Base-by-base conservation (phyloP, 2,329 filamentous ascomycete species). In the Talaromyces marneffei region DNA sequence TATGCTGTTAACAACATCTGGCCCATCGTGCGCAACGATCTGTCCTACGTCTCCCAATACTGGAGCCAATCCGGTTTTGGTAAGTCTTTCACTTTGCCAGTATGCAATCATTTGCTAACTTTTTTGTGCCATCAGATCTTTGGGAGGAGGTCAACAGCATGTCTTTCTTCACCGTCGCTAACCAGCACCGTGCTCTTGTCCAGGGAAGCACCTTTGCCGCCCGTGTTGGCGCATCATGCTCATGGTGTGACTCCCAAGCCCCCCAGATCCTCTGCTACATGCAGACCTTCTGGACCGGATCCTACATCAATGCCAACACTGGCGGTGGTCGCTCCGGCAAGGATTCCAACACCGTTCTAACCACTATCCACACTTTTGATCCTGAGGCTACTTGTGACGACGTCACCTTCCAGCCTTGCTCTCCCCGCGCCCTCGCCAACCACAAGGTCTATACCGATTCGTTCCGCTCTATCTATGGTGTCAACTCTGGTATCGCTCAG, bases 121-220 rank as follows among this genome's bases (percentile, higher is more conserved):
- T 50, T 55, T 35, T 18, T n/a, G n/a, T n/a, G 39, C 44, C 23
- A 6, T 50, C 33, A 69, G 70, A 95, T 72, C 81, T 95, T 2
- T 94, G 91, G 91, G 91, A 94, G 72, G 91, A 94, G 72, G 84
- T 92, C 14, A 78, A 80, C 25, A 88, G 89, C 42, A 87, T 84
- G 23, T 92, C 89, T 0, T 94, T 92, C 79, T 95, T 93, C 75
- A 94, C 90, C 1, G 77, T 86, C 33, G 84, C 85, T 2, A 82
- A 83, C 42, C 85, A 89, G 63, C 86, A 93, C 71, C 85, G 90
- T 66, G 82, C 86, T 68, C 70, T 82, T 64, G 74, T 80, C 1
- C 70, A 76, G 74, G 90, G 91, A 5, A 84, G 80, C 59, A 78
- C 80, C 2, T 62, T 58, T 40, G 60, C 80, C 94, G 16, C 89